phyloP scores from a whole-genome alignment of 768 basidiomycete species.

The Auricularia sp. region DNA sequence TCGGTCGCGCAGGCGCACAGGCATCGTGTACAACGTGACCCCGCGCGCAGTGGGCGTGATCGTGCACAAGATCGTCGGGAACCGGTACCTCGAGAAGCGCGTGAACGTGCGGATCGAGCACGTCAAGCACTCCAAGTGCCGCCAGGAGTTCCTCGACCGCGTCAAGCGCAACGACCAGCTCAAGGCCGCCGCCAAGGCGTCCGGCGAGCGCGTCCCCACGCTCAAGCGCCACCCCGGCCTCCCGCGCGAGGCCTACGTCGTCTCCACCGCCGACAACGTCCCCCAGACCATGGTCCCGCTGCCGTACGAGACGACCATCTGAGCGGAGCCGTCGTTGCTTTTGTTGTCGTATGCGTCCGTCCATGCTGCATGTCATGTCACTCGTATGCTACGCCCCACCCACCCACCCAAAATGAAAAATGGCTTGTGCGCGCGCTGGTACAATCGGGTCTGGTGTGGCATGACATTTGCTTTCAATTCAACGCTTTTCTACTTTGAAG shows the following conservation, averaged over 20 bases:
- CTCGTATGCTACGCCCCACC: too few relatives aligned
- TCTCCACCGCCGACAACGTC: slow-evolving; percentile 62
- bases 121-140: slow-evolving; percentile 91
- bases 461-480: too few relatives aligned
- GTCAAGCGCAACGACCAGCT: slow-evolving; percentile 85
- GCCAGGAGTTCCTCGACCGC: slow-evolving; percentile 93
- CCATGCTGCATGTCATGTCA: too few relatives aligned
- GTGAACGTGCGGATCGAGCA: slow-evolving; percentile 98
- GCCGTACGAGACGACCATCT: slow-evolving; percentile 95
- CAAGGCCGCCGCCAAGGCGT: slow-evolving; percentile 79
- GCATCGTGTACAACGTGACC: slow-evolving; percentile 97
- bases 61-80: slow-evolving; percentile 96
- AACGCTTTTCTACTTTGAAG: too few relatives aligned
- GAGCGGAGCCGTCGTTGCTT: slow-evolving; percentile 20
- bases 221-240: slow-evolving; percentile 79
- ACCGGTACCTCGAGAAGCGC: slow-evolving; percentile 98
- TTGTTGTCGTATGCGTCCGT: too few relatives aligned
- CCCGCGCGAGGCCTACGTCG: slow-evolving; percentile 70
- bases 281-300: slow-evolving; percentile 91
- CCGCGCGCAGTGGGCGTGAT: slow-evolving; percentile 92
- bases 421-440: too few relatives aligned
- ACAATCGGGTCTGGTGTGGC: too few relatives aligned
- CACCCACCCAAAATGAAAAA: too few relatives aligned
- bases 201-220: slow-evolving; percentile 66
- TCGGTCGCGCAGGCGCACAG: slow-evolving; percentile 64